Conservation (phyloP, 2,329 filamentous ascomycete species). For the Alternaria novae-zelandiae region DNA sequence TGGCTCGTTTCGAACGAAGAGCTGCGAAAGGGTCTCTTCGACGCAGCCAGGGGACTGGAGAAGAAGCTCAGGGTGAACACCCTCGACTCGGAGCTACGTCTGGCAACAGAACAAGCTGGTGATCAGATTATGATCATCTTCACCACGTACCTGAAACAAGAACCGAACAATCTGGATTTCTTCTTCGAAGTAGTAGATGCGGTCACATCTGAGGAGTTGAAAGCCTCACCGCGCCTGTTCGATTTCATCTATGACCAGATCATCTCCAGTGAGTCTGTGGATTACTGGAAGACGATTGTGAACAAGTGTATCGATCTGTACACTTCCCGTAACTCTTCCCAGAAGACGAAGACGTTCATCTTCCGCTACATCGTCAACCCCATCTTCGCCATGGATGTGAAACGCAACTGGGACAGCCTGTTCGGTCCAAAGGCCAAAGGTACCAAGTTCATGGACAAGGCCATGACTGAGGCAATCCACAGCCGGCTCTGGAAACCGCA, state of each 20-base stretch:
- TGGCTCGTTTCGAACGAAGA: conserved; percentile 68
- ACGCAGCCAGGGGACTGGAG: conserved; percentile 79
- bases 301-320: conserved; percentile 89
- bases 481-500: conserved; percentile 94
- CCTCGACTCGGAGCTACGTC: conserved; percentile 73
- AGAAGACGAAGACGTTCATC: conserved; percentile 91
- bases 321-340: conserved; percentile 75
- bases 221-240: conserved; percentile 75
- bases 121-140: conserved; percentile 88
- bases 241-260: conserved; percentile 85
- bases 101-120: conserved; percentile 86
- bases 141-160: conserved; percentile 77
- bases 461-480: conserved; percentile 88
- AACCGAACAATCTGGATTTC: conserved; percentile 78
- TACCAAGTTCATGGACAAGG: conserved; percentile 80
- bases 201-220: conserved; percentile 82
- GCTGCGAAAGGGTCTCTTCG: conserved; percentile 65
- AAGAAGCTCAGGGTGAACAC: conserved; percentile 72
- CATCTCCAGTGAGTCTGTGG: conserved; percentile 81
- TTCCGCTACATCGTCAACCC: conserved; percentile 94
- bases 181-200: conserved; percentile 85
- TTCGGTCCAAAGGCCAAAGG: conserved; percentile 60
- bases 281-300: conserved; percentile 83
- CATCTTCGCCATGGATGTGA: conserved; percentile 94
- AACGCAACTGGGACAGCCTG: conserved; percentile 72